These are phyloP conservation scores for Flammula alnicola DNA, from an alignment of 1,284 basidiomycete genomes.

Conservation along the genomic window DNA sequence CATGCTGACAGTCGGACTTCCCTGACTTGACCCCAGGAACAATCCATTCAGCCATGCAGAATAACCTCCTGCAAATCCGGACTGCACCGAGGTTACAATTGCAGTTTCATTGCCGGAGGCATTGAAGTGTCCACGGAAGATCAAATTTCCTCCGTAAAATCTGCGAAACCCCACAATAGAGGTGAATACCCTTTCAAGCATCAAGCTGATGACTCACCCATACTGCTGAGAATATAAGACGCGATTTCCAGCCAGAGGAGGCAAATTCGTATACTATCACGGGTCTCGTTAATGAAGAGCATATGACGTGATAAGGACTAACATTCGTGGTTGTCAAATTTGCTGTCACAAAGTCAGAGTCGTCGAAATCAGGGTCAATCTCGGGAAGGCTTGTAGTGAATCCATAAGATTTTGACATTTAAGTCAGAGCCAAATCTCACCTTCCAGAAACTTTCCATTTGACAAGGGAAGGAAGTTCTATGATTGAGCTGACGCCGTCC, in stretches of 20 bases:
- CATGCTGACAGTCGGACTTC: constrained; percentile 44
- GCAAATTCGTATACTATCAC: constrained; percentile 50
- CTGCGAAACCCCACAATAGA: constrained; percentile 27
- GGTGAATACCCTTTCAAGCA: constrained; percentile 1
- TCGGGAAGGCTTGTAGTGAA: constrained; percentile 47
- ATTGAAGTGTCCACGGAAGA: constrained; percentile 58
- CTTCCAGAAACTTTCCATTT: constrained; percentile 55
- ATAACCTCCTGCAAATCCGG: constrained; percentile 54
- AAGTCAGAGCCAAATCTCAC: constrained; percentile 23
- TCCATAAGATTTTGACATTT: not conserved
- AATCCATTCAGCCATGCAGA: constrained; percentile 55
- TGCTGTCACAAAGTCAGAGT: constrained; percentile 47
- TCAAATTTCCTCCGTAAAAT: constrained; percentile 52
- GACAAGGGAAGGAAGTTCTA: constrained; percentile 38
- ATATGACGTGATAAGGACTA: not conserved
- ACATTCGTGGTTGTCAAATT: constrained; percentile 49
- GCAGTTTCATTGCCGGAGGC: constrained; percentile 47
- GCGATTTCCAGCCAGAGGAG: constrained; percentile 42
- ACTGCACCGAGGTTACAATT: constrained; percentile 50
- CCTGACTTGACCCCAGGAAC: constrained; percentile 54
- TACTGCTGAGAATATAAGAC: constrained; percentile 58
- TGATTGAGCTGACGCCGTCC: constrained; percentile 14
- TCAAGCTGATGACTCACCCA: constrained; percentile 36
- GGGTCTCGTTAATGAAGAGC: not conserved
- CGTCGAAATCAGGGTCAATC: constrained; percentile 48